phyloP scores from a whole-genome alignment of 106 monocot species.

The Chionographis japonica region DNA sequence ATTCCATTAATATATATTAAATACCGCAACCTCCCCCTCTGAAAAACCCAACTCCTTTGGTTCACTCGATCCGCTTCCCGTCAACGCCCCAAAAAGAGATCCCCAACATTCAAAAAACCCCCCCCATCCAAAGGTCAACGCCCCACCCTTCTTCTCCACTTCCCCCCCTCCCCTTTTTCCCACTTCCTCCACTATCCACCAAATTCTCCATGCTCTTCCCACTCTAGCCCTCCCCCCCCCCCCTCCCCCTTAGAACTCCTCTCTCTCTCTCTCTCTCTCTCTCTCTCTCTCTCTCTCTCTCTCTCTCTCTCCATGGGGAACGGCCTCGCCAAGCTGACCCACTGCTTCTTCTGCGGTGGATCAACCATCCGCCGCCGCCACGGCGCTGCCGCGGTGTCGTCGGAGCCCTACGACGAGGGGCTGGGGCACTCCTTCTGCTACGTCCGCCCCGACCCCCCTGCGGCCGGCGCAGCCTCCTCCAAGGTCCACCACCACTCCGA shows the following conservation, averaged over 20 bases:
- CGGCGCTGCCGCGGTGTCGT: constrained; percentile 14
- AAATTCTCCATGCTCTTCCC: not conserved
- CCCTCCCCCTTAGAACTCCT: not conserved
- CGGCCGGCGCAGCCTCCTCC: not conserved
- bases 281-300: not conserved
- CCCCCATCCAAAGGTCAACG: constrained; percentile 3
- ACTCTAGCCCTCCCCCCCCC: not conserved
- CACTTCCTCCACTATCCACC: not conserved
- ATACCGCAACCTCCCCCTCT: no score
- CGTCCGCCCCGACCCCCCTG: constrained; percentile 23
- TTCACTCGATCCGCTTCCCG: no score
- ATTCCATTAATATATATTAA: no score
- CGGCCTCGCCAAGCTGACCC: constrained; percentile 25
- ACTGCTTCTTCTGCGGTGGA: constrained; percentile 26
- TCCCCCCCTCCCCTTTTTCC: not conserved
- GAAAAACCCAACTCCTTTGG: no score
- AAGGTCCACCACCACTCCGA: constrained; percentile 3
- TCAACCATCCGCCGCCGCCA: constrained; percentile 8
- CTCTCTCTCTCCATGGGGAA: constrained; percentile 41
- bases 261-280: not conserved
- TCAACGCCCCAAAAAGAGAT: no score
- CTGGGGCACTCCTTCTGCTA: constrained; percentile 83
- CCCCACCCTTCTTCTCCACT: not conserved
- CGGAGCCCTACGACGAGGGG: constrained; percentile 31
- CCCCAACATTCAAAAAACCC: not conserved